phyloP scores from a whole-genome alignment of 1,284 basidiomycete species.

The Austroboletus niveus region DNA sequence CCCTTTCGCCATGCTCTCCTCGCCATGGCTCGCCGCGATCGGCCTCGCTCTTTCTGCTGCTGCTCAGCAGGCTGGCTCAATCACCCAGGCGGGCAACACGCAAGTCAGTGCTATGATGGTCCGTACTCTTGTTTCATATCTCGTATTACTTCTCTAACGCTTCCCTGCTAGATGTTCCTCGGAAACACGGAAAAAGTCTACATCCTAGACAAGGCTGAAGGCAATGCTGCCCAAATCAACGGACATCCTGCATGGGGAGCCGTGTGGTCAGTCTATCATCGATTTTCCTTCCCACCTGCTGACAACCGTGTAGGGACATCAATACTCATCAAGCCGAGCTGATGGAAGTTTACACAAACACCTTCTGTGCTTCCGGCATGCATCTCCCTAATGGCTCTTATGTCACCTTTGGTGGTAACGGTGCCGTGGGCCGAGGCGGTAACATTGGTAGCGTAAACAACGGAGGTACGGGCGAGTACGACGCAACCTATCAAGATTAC shows the following conservation, averaged over 20 bases:
- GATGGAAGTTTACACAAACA: conserved; percentile 78
- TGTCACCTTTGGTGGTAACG: conserved; percentile 70
- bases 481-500: conserved; percentile 61
- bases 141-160: background rate
- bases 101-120: conserved; percentile 69
- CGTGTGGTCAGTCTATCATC: conserved; percentile 37
- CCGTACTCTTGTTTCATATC: conserved; percentile 13
- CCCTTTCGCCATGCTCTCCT: conserved; percentile 3
- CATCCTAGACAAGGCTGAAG: conserved; percentile 50
- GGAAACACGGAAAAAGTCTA: conserved; percentile 48
- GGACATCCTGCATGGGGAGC: conserved; percentile 44
- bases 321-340: conserved; percentile 45
- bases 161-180: conserved; percentile 48
- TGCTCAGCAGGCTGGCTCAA: conserved; percentile 40
- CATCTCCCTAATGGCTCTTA: conserved; percentile 65
- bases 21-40: conserved; percentile 10
- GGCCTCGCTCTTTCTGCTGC: conserved; percentile 28
- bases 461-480: conserved; percentile 63
- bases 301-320: conserved; percentile 19
- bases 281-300: conserved; percentile 28
- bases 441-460: conserved; percentile 82
- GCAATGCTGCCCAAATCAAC: conserved; percentile 38
- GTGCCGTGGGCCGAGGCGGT: conserved; percentile 73
- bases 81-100: conserved; percentile 51
- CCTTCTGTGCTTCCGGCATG: conserved; percentile 81